A percentile compares a stretch with the other conserved stretches of the same genome.
Evolutionary conservation across 2,329 filamentous ascomycete genomes (phyloP).

Genomic region (Neocatenulostroma microsporum): DNA sequence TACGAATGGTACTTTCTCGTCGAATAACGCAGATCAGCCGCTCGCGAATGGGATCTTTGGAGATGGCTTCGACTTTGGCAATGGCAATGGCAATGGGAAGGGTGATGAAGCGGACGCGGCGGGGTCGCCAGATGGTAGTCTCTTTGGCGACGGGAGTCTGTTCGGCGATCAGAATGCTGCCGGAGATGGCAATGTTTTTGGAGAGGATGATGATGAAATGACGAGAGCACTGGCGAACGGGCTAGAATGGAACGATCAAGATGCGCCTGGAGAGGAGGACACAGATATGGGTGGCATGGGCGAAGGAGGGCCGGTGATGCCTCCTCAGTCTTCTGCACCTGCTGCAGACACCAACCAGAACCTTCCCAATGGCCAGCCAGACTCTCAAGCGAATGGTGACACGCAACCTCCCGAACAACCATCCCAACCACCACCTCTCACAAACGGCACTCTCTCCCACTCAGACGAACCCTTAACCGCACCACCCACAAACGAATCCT

Average conservation of each 20-base stretch:
- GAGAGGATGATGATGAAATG: conserved; percentile 80
- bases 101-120: conserved; percentile 50
- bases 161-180: conserved; percentile 63
- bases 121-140: conserved; percentile 64
- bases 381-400: background rate
- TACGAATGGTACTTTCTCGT: conserved; percentile 61
- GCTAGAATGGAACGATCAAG: conserved; percentile 30
- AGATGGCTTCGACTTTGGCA: conserved; percentile 24
- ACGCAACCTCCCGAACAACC: too few relatives aligned
- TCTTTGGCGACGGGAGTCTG: conserved; percentile 74
- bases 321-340: conserved; percentile 28
- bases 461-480: conserved; percentile 39
- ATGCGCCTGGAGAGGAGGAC: conserved; percentile 31
- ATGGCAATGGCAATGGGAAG: conserved; percentile 19
- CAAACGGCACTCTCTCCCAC: conserved; percentile 47
- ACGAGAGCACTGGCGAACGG: conserved; percentile 60
- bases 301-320: conserved; percentile 34
- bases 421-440: conserved; percentile 5
- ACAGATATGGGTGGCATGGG: conserved; percentile 40
- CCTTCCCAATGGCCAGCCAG: background rate
- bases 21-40: conserved; percentile 60
- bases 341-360: background rate
- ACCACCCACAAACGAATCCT: conserved; percentile 28
- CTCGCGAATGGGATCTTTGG: conserved; percentile 47
- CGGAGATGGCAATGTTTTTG: conserved; percentile 48